Base-by-base conservation (phyloP, 2,329 filamentous ascomycete species). In the Monosporascus ibericus region DNA sequence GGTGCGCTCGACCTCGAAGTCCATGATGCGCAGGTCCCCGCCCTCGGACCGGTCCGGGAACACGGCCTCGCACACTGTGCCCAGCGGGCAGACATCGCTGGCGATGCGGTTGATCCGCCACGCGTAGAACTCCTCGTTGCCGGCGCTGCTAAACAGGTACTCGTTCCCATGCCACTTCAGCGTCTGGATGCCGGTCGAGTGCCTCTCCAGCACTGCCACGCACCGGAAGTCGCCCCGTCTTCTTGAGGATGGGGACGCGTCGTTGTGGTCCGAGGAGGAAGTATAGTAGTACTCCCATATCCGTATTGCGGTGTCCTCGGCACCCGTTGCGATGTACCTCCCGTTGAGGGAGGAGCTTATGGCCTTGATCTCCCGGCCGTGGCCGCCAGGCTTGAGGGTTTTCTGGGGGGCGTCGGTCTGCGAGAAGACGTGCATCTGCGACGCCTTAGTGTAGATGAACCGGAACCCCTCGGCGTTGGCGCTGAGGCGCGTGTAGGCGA, bases 101-200 rank as follows among this genome's bases (percentile, higher is more conserved):
- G 83, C 75, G 6, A 88, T 66, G 11, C 65, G 63, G 47, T 74
- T 75, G 36, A 92, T 68, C 40, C 81, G 79, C 92, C 94, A 99
- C 11, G 92, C 79, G 61, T 86, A 92, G 57, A 97, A 87, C 68
- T 99, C 92, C 67, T 96, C 92, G 55, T 84, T 86, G 0, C 92
- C 94, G 6, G 83, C 90, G 62, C 90, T 92, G 58, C 89, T 96
- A 66, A 97, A 88, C 2, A 99, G 79, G 60, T 86, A 87, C 1
- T 75, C 68, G 2, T 86, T 81, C 47, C 81, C 78, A 2, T 87
- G 83, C 89, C 90, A 97, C 54, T 79, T 79, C 1, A 96, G 73
- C 55, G 85, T 80, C 67, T 96, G 92, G 7, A 97, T 82, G 0
- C 92, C 94, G 0, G 90, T 86, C 2, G 84, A 86, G 65, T 99